phyloP scores from a whole-genome alignment of 768 basidiomycete genomes.

The Leucocoprinus leucothites region DNA sequence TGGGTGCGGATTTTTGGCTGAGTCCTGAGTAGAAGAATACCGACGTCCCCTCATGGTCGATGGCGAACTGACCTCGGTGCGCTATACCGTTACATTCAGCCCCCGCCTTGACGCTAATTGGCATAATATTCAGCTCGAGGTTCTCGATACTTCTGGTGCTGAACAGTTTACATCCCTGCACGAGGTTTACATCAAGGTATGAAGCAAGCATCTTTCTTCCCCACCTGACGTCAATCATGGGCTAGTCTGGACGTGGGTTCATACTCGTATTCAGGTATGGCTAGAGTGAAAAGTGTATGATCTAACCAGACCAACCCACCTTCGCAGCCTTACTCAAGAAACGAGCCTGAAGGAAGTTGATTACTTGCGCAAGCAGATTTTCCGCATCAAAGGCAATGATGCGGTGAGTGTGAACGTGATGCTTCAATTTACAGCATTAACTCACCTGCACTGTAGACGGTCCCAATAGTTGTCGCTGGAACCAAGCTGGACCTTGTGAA shows the following conservation, averaged over 20 bases:
- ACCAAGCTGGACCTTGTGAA: slow-evolving; percentile 80
- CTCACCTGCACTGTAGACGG: slow-evolving; percentile 31
- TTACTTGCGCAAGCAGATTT: slow-evolving; percentile 76
- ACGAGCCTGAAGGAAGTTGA: slow-evolving; percentile 79
- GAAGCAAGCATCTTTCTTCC: neutral
- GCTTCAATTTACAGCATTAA: neutral
- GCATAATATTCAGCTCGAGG: slow-evolving; percentile 54
- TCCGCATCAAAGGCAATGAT: slow-evolving; percentile 72
- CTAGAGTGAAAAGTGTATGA: neutral
- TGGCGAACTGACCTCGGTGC: slow-evolving; percentile 57
- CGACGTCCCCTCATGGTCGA: slow-evolving; percentile 63
- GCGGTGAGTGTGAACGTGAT: slow-evolving; percentile 32
- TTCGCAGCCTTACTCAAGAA: slow-evolving; percentile 72
- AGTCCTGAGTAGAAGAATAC: slow-evolving; percentile 59
- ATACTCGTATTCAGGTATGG: slow-evolving; percentile 76
- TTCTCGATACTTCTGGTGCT: slow-evolving; percentile 82
- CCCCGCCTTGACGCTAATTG: neutral
- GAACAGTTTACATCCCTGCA: slow-evolving; percentile 82
- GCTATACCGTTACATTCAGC: slow-evolving; percentile 19
- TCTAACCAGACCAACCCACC: neutral
- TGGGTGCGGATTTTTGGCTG: slow-evolving; percentile 11
- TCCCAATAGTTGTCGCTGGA: slow-evolving; percentile 85
- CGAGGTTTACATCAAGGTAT: slow-evolving; percentile 79
- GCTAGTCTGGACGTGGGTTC: slow-evolving; percentile 69
- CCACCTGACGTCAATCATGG: neutral